phyloP scores from a whole-genome alignment of 2,329 filamentous ascomycete species.

The Thermothelomyces thermophilus region DNA sequence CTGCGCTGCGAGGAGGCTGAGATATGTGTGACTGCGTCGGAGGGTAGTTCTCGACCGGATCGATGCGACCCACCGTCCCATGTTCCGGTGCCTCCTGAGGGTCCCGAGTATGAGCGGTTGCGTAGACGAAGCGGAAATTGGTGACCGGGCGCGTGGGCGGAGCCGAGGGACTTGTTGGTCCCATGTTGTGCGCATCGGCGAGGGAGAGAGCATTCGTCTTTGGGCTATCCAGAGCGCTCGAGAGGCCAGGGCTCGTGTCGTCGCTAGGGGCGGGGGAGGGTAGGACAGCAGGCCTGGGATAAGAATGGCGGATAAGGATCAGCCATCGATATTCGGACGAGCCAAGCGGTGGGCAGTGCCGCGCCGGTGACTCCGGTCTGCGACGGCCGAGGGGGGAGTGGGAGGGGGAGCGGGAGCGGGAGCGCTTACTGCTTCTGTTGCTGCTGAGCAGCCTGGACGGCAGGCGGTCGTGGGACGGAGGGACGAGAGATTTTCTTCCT shows the following conservation, averaged over 20 bases:
- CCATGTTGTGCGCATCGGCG: constrained; percentile 27
- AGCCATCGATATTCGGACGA: background rate
- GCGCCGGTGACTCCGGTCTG: too few relatives aligned
- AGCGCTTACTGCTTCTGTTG: constrained; percentile 11
- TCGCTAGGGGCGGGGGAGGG: constrained; percentile 60
- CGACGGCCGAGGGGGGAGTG: too few relatives aligned
- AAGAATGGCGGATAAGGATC: background rate
- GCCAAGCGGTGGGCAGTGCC: background rate
- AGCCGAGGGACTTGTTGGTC: background rate
- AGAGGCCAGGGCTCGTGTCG: constrained; percentile 44
- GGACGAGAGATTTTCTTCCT: constrained; percentile 16
- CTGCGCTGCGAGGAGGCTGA: background rate
- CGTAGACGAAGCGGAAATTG: constrained; percentile 26
- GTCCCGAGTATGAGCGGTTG: background rate
- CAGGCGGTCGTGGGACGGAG: constrained; percentile 1
- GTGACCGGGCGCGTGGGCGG: constrained; percentile 20
- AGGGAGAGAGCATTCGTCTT: constrained; percentile 25
- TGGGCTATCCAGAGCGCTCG: constrained; percentile 32
- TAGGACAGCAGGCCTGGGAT: constrained; percentile 33
- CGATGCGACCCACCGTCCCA: too few relatives aligned
- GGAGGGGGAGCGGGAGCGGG: too few relatives aligned
- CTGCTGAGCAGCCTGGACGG: constrained; percentile 3
- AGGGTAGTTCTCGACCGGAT: background rate
- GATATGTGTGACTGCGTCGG: background rate
- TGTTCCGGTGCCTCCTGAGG: constrained; percentile 1